These are phyloP conservation scores for Pichia cactophila DNA, from an alignment of 1,139 yeast genomes.

Conservation along the genomic window DNA sequence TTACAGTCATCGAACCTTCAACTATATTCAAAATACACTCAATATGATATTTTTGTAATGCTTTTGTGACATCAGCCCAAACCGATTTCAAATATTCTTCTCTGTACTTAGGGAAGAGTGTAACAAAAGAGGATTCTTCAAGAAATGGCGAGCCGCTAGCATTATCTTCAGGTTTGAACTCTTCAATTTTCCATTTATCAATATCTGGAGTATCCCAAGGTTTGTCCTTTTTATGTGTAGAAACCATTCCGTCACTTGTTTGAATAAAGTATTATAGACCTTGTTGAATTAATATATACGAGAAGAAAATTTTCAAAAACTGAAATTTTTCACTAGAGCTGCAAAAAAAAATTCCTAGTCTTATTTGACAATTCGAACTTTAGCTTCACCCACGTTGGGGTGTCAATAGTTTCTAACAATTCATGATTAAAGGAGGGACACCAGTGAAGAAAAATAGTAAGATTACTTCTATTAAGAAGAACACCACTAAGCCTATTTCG, in stretches of 20 bases:
- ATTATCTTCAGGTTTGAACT: slow-evolving; percentile 85
- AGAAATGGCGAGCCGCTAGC: slow-evolving; percentile 79
- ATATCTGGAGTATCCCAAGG: slow-evolving; percentile 98
- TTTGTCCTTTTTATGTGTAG: slow-evolving; percentile 87
- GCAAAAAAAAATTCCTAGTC: no score
- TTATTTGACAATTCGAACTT: no score
- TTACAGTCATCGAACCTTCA: slow-evolving; percentile 96
- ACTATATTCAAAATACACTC: slow-evolving; percentile 82
- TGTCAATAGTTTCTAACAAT: background rate
- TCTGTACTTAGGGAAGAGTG: slow-evolving; percentile 93
- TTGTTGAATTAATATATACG: background rate
- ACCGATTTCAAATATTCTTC: slow-evolving; percentile 81
- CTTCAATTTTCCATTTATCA: slow-evolving; percentile 88
- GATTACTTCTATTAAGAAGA: slow-evolving; percentile 2
- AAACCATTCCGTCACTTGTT: slow-evolving; percentile 49
- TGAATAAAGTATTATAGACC: no score
- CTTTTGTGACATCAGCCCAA: slow-evolving; percentile 88
- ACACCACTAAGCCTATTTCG: slow-evolving; percentile 5
- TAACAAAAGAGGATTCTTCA: slow-evolving; percentile 92
- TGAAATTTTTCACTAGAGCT: background rate
- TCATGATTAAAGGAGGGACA: background rate
- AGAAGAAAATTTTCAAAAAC: background rate
- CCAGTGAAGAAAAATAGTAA: background rate
- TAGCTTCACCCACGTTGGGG: no score
- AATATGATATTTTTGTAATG: slow-evolving; percentile 65